Base-by-base conservation (phyloP, 2,329 filamentous ascomycete genomes). In the Neofusicoccum sp. region DNA sequence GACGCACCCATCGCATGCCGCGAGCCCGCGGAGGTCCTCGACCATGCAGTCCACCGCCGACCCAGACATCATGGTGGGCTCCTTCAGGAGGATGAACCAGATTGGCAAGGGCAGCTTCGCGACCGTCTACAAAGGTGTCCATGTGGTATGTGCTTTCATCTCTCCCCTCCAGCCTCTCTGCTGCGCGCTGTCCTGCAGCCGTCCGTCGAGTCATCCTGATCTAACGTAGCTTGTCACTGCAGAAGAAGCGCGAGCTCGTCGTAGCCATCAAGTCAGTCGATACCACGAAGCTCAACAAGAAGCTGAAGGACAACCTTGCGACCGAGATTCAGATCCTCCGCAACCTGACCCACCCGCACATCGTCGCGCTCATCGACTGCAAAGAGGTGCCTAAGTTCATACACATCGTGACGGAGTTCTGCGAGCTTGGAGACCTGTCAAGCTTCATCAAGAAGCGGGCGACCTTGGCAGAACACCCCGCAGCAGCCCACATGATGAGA, bases 81-180 rank as follows among this genome's bases (percentile, higher is more conserved):
- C 90, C 72, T 97, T 96, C 78, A 85, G 86, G 71, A 88, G 94
- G 72, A 87, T 93, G 70, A 88, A 90, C 70, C 92, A 97, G 80
- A 97, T 98, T 75, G 95, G 95, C 67, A 95, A 95, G 80, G 95
- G 95, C 66, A 98, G 95, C 81, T 99, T 98, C 82, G 95, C 95
- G 68, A 93, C 93, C 69, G 95, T 99, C 68, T 98, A 95, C 77
- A 87, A 90, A 75, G 93, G 91, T 67, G 87, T 88, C 70, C 91
- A 96, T 79, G 90, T 90, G 80, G 93, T 96, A 80, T 79, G 88
- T 80, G 62, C 50, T 39, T 64, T 64, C 39, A 36, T 64, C 34
- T 31, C 11, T 34, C n/a, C 16, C 36, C 37, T 4, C 47, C 14
- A 34, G 11, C 14, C 34, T 28, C 16, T 56, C 52, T 41, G 37